Base-by-base conservation (phyloP, 2,329 filamentous ascomycete species). In the Aurifilum marmelostoma region DNA sequence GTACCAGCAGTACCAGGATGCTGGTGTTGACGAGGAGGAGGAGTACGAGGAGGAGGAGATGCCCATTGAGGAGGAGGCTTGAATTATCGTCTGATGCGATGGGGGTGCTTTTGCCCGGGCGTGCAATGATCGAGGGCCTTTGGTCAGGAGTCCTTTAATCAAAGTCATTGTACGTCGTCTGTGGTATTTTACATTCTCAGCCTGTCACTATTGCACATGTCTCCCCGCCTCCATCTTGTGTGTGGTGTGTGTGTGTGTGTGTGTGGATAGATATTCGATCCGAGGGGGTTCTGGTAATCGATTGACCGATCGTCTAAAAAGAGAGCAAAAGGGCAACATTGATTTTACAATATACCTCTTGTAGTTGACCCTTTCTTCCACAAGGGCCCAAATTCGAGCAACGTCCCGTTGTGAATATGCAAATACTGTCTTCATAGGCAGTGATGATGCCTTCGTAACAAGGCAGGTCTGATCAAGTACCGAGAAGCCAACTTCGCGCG, bases 1-100 rank as follows among this genome's bases (percentile, higher is more conserved):
- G 85, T 99, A 99, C 88, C 96, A 98, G 90, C 96, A 99, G 85
- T 99, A 99, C 91, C 96, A 99, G 90, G 96, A 99, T 83, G 96
- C 96, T 81, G 92, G 93, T 79, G 89, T 97, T 83, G 97, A 96
- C 72, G 96, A 99, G 85, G 95, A 93, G 77, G 95, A 93, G 77
- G 95, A 98, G 85, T 94, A 97, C 85, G 94, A 97, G 81, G 94
- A 97, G 81, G 92, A 96, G 87, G 94, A 97, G 83, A 87, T 86
- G 74, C 89, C 89, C 82, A 83, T 82, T 75, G 92, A 94, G 84
- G 90, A 92, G 82, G 91, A 92, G 29, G 56, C 56, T n/a, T 59
- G 56, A 59, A 59, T 37, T 7, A 18, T 59, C 16, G 56, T 59
- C 56, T 59, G 32, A 59, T 59, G 18, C 7, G 32, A 24, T 11